Conservation (phyloP, 2,329 filamentous ascomycete species). For the Tolypocladium endophyticum region DNA sequence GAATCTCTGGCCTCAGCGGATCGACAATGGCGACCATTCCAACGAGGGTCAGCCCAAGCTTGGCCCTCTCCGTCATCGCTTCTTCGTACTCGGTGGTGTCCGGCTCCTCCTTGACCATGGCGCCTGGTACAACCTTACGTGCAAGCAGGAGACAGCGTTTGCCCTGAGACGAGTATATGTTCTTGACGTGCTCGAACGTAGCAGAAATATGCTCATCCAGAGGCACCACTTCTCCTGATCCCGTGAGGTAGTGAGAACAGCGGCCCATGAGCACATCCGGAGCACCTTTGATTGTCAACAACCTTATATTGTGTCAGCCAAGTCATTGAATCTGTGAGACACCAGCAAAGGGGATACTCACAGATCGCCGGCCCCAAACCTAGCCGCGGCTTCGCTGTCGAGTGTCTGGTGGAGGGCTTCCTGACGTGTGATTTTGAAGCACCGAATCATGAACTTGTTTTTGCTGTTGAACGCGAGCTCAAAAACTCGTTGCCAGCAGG, state of each 20-base stretch:
- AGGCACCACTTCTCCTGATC: slow-evolving; percentile 39
- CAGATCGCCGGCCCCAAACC: slow-evolving; percentile 26
- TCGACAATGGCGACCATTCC: slow-evolving; percentile 72
- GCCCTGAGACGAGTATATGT: slow-evolving; percentile 57
- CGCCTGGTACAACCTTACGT: slow-evolving; percentile 41
- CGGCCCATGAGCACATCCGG: slow-evolving; percentile 61
- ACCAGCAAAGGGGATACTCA: slow-evolving; percentile 11
- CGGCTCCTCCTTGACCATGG: slow-evolving; percentile 24
- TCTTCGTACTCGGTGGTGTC: slow-evolving; percentile 39
- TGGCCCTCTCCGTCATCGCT: slow-evolving; percentile 43
- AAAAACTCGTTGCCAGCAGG: slow-evolving; percentile 54
- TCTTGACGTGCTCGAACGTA: slow-evolving; percentile 48
- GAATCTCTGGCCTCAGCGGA: slow-evolving; percentile 64
- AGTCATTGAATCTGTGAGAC: not conserved
- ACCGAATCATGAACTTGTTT: slow-evolving; percentile 71
- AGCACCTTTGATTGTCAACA: slow-evolving; percentile 70
- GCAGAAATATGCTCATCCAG: slow-evolving; percentile 35
- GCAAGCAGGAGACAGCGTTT: slow-evolving; percentile 59
- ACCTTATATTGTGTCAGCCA: slow-evolving; percentile 14
- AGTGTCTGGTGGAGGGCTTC: slow-evolving; percentile 24
- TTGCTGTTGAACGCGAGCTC: slow-evolving; percentile 71
- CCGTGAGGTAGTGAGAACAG: slow-evolving; percentile 46
- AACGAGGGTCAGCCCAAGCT: slow-evolving; percentile 52
- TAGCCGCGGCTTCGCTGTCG: slow-evolving; percentile 19
- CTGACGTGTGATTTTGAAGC: slow-evolving; percentile 36